Evolutionary conservation across 2,329 filamentous ascomycete species (phyloP), one percentile per base, ranked within the genome.

Genomic region (Colletotrichum sp.): DNA sequence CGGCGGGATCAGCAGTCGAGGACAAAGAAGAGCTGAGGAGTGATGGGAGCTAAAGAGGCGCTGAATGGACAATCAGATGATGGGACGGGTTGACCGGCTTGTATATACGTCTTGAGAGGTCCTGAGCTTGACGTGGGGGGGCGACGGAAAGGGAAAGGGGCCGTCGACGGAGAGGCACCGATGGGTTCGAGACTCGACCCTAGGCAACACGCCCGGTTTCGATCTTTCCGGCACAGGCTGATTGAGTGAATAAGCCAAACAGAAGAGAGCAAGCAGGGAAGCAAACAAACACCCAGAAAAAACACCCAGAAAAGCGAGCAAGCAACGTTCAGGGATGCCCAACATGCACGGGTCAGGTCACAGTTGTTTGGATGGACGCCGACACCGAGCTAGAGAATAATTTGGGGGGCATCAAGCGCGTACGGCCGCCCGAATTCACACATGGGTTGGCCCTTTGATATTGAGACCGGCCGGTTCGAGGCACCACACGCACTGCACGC

Each of bases 121-220:
- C 26, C 13, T 48, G 34, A 48, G 56, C 21, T 34, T 34, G 36
- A 69, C 34, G 58, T 64, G 70, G 34, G 7, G 43, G 58, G 30
- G 32, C 58, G 69, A 75, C 73, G 73, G 73, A 75, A 73, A 68
- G 36, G 73, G 73, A 69, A 75, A 69, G 52, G 56, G 34, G 10
- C 9, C 64, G 34, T 64, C 64, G 48, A 65, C 56, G 58, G 24
- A 73, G 36, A 65, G 70, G 73, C 63, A 36, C 70, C 38, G 32
- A 69, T 43, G 64, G 63, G 56, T 73, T 75, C 63, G 70, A 73
- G 63, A 64, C 64, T 75, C 58, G 43, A 73, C 61, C 30, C 26
- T 16, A 62, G 26, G 70, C 30, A 52, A 62, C 32, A 71, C 63
- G 63, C 58, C 73, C 32, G 63, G 64, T 48, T 64, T 73, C 28